A percentile compares a stretch with the other conserved stretches of the same genome.
Evolutionary conservation across 495 filamentous ascomycete genomes (phyloP).

Genomic region (Tricharina praecox): DNA sequence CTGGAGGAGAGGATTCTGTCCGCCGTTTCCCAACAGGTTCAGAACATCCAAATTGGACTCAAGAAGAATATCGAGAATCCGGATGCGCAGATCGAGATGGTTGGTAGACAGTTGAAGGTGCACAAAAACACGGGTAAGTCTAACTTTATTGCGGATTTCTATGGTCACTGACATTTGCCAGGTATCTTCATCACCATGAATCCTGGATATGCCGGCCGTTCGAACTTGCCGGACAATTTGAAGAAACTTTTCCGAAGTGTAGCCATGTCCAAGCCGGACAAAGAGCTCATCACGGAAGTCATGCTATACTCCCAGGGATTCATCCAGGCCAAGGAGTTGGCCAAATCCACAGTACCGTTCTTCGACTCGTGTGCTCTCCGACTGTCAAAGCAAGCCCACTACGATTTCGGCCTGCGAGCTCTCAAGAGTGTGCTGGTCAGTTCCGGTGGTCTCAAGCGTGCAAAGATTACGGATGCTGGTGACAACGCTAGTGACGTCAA

Average conservation of each 20-base stretch:
- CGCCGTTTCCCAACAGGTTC: conserved; percentile 94
- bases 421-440: conserved; percentile 96
- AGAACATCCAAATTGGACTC: conserved; percentile 93
- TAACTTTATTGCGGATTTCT: neutral
- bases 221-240: conserved; percentile 92
- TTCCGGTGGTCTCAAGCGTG: conserved; percentile 86
- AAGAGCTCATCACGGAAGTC: conserved; percentile 96
- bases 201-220: conserved; percentile 93
- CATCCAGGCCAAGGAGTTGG: conserved; percentile 79
- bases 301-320: conserved; percentile 99
- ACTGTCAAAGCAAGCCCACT: conserved; percentile 92
- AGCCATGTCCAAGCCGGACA: conserved; percentile 98
- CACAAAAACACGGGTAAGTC: conserved; percentile 52
- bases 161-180: neutral
- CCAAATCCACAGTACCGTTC: conserved; percentile 90
- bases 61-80: conserved; percentile 61
- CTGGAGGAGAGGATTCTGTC: conserved; percentile 93
- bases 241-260: conserved; percentile 99
- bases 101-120: conserved; percentile 72
- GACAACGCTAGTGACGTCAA: conserved; percentile 35
- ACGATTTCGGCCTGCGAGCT: conserved; percentile 94
- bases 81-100: conserved; percentile 76
- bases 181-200: conserved; percentile 99
- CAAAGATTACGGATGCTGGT: conserved; percentile 36
- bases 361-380: conserved; percentile 71